Evolutionary conservation across 1,284 basidiomycete species (phyloP).

Genomic region (Apiotrichum akiyoshidainum): DNA sequence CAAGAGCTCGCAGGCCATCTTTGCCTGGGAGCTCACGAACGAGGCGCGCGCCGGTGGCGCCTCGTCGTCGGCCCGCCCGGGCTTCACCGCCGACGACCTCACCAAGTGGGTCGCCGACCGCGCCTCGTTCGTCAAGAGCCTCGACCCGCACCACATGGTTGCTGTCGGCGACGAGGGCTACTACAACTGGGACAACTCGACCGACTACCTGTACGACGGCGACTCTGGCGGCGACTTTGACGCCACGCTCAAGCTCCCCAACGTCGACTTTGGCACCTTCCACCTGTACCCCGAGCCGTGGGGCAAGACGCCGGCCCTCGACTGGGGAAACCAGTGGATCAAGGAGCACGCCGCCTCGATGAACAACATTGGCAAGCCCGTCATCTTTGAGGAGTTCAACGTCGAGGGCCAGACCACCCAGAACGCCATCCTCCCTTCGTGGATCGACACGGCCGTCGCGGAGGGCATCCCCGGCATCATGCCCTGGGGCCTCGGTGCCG

Average conservation of each 20-base stretch:
- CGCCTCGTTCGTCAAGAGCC: conserved; percentile 52
- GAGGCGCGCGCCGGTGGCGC: conserved; percentile 57
- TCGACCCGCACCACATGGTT: conserved; percentile 65
- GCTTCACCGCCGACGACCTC: conserved; percentile 56
- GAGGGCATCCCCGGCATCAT: conserved; percentile 12
- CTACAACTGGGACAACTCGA: conserved; percentile 56
- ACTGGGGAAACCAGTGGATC: conserved; percentile 4
- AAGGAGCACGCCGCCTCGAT: not conserved
- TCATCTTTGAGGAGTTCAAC: conserved; percentile 14
- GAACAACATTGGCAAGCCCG: conserved; percentile 12
- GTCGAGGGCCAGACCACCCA: conserved; percentile 1
- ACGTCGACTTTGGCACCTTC: conserved; percentile 15
- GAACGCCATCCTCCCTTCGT: conserved; percentile 1
- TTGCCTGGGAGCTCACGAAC: conserved; percentile 65
- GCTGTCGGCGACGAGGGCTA: conserved; percentile 61
- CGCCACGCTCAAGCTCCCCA: conserved; percentile 7
- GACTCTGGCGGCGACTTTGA: conserved; percentile 44
- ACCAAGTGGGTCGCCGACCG: conserved; percentile 57
- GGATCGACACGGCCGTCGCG: conserved; percentile 7
- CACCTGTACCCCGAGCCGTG: conserved; percentile 8
- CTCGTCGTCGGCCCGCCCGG: conserved; percentile 45
- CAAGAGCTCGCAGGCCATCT: conserved; percentile 55
- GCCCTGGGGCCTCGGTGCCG: conserved; percentile 6
- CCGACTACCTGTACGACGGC: conserved; percentile 61
- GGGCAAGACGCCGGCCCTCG: not conserved